A percentile compares a stretch with the other conserved stretches of the same genome.
Conservation (phyloP, 495 filamentous ascomycete species). For the Alectoria sarmentosa region DNA sequence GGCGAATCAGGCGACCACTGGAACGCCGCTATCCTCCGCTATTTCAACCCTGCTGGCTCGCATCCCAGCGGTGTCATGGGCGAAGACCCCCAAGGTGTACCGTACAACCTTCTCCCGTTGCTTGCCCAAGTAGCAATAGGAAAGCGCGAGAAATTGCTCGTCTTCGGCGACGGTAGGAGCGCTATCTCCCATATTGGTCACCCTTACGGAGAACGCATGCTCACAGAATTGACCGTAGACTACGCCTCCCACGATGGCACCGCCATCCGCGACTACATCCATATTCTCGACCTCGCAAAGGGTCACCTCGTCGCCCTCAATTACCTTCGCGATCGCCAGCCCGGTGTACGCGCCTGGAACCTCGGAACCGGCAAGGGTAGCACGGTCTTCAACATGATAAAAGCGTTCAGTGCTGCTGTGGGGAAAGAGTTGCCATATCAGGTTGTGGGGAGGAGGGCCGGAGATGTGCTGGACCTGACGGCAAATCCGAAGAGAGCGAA, state of each 20-base stretch:
- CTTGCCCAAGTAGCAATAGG: slow-evolving; percentile 94
- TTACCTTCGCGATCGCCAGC: slow-evolving; percentile 82
- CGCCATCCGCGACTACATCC: slow-evolving; percentile 71
- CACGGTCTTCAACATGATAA: slow-evolving; percentile 97
- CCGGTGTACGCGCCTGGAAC: slow-evolving; percentile 95
- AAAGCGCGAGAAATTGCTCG: slow-evolving; percentile 86
- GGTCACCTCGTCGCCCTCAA: slow-evolving; percentile 89
- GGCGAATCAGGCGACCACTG: slow-evolving; percentile 71
- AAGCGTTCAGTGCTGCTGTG: slow-evolving; percentile 80
- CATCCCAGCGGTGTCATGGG: slow-evolving; percentile 98
- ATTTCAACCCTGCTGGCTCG: slow-evolving; percentile 95
- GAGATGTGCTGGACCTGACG: slow-evolving; percentile 91
- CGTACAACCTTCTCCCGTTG: slow-evolving; percentile 91
- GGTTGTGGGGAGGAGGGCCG: slow-evolving; percentile 71
- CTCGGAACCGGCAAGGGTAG: slow-evolving; percentile 90
- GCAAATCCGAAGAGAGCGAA: slow-evolving; percentile 84
- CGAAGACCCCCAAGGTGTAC: slow-evolving; percentile 91
- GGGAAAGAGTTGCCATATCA: slow-evolving; percentile 82
- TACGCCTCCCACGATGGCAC: slow-evolving; percentile 82
- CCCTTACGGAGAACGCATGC: slow-evolving; percentile 19
- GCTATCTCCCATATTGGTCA: slow-evolving; percentile 22
- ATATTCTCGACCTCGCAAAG: slow-evolving; percentile 82
- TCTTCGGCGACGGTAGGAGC: slow-evolving; percentile 83
- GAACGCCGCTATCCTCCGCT: slow-evolving; percentile 90
- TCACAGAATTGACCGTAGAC: slow-evolving; percentile 48